Percentiles rank a stretch among this genome's conserved stretches.
Conservation (phyloP, 768 basidiomycete species). For the Stropharia rugosoannulata region DNA sequence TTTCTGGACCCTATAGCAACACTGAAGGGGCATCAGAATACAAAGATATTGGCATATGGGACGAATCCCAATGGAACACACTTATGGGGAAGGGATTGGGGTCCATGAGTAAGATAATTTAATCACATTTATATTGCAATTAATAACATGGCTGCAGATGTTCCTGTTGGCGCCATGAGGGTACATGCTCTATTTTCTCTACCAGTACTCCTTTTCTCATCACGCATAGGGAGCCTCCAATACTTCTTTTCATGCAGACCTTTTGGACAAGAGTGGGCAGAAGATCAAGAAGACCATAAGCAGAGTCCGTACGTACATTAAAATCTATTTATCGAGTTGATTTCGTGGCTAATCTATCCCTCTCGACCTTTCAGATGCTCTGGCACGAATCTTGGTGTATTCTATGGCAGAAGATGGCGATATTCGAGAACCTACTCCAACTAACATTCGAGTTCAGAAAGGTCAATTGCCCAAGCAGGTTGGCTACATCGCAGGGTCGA, state of each 20-base stretch:
- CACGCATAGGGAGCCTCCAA: conserved; percentile 53
- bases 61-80: conserved; percentile 77
- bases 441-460: conserved; percentile 21
- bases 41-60: conserved; percentile 91
- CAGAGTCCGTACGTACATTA: conserved; percentile 49
- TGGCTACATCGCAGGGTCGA: conserved; percentile 79
- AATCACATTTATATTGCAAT: not conserved
- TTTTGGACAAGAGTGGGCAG: conserved; percentile 51
- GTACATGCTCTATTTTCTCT: conserved; percentile 31
- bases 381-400: conserved; percentile 86
- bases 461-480: conserved; percentile 32
- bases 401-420: conserved; percentile 86
- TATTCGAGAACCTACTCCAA: conserved; percentile 41
- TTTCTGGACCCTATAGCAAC: conserved; percentile 52
- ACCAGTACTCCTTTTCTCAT: conserved; percentile 3
- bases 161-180: conserved; percentile 69
- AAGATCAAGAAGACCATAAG: conserved; percentile 72
- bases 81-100: conserved; percentile 81
- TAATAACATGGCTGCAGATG: conserved; percentile 39
- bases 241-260: conserved; percentile 72
- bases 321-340: not conserved
- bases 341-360: conserved; percentile 1
- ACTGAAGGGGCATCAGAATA: conserved; percentile 56
- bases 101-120: conserved; percentile 62
- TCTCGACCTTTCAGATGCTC: conserved; percentile 46